Base-by-base conservation (phyloP, 192 early-diverging fungal species). In the Coemansia sp. region DNA sequence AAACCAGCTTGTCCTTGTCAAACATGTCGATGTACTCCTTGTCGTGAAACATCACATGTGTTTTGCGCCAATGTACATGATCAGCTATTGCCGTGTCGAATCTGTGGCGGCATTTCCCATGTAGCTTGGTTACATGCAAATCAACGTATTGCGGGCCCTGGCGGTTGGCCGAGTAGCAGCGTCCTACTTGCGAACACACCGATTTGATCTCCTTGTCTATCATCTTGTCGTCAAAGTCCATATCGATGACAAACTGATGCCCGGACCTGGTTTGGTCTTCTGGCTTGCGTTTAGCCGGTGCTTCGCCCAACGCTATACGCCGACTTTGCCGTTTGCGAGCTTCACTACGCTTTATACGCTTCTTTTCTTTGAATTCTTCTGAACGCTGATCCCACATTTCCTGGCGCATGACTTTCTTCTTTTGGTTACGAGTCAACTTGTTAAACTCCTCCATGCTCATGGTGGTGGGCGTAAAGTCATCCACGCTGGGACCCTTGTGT, bases 171-270 rank as follows among this genome's bases (percentile, higher is more conserved):
- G 84, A 65, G 61, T 94, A 92, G 74, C 90, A 90, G 11, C 84
- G 86, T 10, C 68, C 62, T 38, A 94, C 64, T 80, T 94, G 92
- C 48, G 72, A 62, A 62, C 84, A 79, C 44, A 90, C 78, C 11
- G 85, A 87, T 23, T 81, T 78, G 42, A 88, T 76, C 65, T 91
- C 90, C 69, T 85, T 88, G 11, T 87, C 82, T 3, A 53, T 69
- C 92, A 96, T 94, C 44, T 79, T 66, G 5, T 85, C 80, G 51
- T 90, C 86, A 79, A 93, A 93, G 1, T 81, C 79, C 63, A 88
- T 84, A 53, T 95, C 94, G 26, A 97, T 78, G 0, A 92, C 80
- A 38, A 94, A 63, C 18, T 73, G 68, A 17, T 90, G 70, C 0
- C 66, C 78, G 10, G 77, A 72, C 6, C 63, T 63, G 9, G 51